Conservation (phyloP, 257 asterid genomes). For the Gentiana macrophylla region DNA sequence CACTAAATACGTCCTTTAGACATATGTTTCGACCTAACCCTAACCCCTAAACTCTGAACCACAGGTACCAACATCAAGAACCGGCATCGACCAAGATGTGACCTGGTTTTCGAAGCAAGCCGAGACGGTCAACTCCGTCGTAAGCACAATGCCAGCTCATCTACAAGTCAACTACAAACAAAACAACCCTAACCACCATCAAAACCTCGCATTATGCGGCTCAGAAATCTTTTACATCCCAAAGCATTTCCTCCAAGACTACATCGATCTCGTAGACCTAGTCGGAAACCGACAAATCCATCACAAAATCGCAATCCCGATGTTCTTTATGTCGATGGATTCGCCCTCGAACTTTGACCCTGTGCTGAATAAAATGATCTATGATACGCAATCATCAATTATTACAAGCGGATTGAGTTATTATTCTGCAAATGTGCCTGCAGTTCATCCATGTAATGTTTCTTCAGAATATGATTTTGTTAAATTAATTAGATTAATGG, state of each 20-base stretch:
- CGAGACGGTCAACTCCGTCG: conserved; percentile 54
- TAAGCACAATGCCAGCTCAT: conserved; percentile 76
- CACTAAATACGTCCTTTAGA: too few relatives aligned
- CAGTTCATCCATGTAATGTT: conserved; percentile 79
- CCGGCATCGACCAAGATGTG: conserved; percentile 30
- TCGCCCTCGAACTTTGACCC: conserved; percentile 60
- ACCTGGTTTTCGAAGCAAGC: conserved; percentile 80
- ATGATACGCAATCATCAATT: conserved; percentile 45
- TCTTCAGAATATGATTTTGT: conserved; percentile 73
- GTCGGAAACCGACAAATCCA: conserved; percentile 67
- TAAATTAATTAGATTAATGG: conserved; percentile 69
- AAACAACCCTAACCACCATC: conserved; percentile 24
- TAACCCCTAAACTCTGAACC: not conserved
- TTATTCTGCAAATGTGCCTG: conserved; percentile 74
- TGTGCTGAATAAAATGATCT: conserved; percentile 53
- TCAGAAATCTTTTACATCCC: conserved; percentile 83
- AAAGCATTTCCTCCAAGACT: conserved; percentile 53
- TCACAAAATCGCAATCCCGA: conserved; percentile 74
- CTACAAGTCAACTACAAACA: conserved; percentile 78
- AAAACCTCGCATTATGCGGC: conserved; percentile 47
- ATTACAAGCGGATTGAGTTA: conserved; percentile 40
- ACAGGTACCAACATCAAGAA: conserved; percentile 8
- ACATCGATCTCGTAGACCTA: conserved; percentile 56
- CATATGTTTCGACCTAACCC: too few relatives aligned
- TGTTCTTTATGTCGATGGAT: conserved; percentile 87